Evolutionary conservation across 306 rosid species (phyloP).

Genomic region (Citrullus mucosospermus): DNA sequence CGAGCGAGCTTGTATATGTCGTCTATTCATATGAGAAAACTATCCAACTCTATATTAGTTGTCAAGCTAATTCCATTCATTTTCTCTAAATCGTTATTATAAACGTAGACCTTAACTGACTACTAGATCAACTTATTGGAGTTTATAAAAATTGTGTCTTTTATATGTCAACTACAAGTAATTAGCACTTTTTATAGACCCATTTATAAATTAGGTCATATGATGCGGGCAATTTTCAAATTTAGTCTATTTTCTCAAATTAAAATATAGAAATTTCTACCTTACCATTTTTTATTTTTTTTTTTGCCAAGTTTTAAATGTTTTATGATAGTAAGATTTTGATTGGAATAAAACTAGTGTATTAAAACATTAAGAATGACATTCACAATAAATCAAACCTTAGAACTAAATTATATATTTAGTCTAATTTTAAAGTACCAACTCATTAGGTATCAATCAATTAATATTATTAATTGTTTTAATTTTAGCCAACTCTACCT

Average conservation of each 20-base stretch:
- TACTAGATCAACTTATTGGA: not conserved
- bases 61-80: not conserved
- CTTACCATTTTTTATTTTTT: too few species aligned
- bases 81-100: not conserved
- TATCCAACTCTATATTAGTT: not conserved
- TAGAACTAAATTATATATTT: not conserved
- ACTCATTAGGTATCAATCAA: not conserved
- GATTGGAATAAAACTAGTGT: not conserved
- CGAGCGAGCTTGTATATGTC: not conserved
- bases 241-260: not conserved
- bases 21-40: not conserved
- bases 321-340: not conserved
- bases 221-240: not conserved
- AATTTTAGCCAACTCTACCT: not conserved
- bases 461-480: not conserved
- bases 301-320: too few species aligned
- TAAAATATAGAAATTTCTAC: too few species aligned
- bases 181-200: not conserved
- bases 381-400: not conserved
- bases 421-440: not conserved
- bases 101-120: not conserved
- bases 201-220: too few species aligned
- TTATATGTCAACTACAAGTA: not conserved
- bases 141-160: not conserved
- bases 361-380: not conserved